Evolutionary conservation across 108 stramenopile species (phyloP), one percentile per base, ranked within the genome.

Genomic region (Asterionellopsis glacialis): DNA sequence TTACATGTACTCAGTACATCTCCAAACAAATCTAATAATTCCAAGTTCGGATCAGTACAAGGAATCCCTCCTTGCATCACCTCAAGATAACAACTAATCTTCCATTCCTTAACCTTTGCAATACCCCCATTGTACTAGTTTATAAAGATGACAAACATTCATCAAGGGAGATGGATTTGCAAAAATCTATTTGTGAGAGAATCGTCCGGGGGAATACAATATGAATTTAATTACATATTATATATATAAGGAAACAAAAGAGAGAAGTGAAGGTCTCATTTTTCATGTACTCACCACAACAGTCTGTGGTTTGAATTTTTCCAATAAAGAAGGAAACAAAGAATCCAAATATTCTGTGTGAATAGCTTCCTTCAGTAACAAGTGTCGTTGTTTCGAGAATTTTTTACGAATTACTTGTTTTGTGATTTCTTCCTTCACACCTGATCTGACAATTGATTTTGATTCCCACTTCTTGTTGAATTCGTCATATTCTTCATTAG

Each of bases 41-140:
- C 43, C 9, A 62, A 4, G 52, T 88, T 78, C 45, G 88, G 92
- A 63, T 88, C 79, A 13, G 87, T 85, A 51, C 85, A 87, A 0
- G 92, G 92, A 14, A 94, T 59, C 10, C 92, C 92, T 26, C 87
- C 87, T 40, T 79, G 70, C 92, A 91, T 94, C 18, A 94, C 93
- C 68, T 94, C 93, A 23, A 94, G 43, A 64, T 94, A 94, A 64
- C 87, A 90, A n/a, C 80, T 82, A 39, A 94, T 90, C 62, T 87
- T 94, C 93, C 93, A 94, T 39, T 90, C 68, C 40, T 78, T 83
- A n/a, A 91, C 74, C 14, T 87, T 83, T 49, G 86, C 90, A 56
- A 91, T 69, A 11, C 90, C 90, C 15, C 90, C 90, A 74, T 91
- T 91, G 67, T 91, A 91, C 16, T 68, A n/a, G n/a, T n/a, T n/a